Conservation (phyloP, 2,329 filamentous ascomycete genomes). For the Colletotrichum sp. region DNA sequence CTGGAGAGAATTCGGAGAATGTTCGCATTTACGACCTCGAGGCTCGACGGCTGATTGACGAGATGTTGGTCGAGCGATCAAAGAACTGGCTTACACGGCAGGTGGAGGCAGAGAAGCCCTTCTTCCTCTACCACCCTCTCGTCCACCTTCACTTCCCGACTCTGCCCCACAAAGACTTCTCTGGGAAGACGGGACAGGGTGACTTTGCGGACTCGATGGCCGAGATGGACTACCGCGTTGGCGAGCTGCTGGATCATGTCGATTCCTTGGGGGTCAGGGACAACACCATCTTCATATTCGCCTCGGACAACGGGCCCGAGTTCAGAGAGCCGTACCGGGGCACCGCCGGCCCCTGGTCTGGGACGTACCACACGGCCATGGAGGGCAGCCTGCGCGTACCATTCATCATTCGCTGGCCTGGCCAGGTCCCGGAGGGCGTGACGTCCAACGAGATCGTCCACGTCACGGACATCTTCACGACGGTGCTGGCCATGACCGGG, state of each 20-base stretch:
- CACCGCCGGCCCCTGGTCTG: conserved; percentile 37
- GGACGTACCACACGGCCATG: conserved; percentile 41
- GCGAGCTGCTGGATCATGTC: conserved; percentile 35
- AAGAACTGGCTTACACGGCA: conserved; percentile 35
- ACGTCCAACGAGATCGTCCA: conserved; percentile 37
- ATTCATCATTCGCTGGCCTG: conserved; percentile 39
- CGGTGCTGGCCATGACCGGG: conserved; percentile 30
- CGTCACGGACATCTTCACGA: conserved; percentile 36
- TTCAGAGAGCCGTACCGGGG: conserved; percentile 35
- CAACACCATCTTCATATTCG: conserved; percentile 38
- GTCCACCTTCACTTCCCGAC: conserved; percentile 39
- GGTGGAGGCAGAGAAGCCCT: conserved; percentile 26
- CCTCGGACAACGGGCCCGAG: conserved; percentile 40
- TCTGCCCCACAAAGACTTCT: conserved; percentile 33
- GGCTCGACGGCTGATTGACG: conserved; percentile 32
- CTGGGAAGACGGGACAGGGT: conserved; percentile 30
- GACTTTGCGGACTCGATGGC: conserved; percentile 38
- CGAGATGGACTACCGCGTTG: conserved; percentile 37
- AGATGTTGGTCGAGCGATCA: conserved; percentile 34
- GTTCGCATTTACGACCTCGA: conserved; percentile 37
- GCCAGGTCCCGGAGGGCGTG: conserved; percentile 26
- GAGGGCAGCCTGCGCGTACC: conserved; percentile 39
- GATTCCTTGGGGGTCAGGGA: conserved; percentile 30
- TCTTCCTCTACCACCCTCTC: conserved; percentile 38
- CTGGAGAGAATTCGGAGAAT: conserved; percentile 30